Evolutionary conservation across 352 stramenopile species (phyloP).

Genomic region (Globisporangium splendens): DNA sequence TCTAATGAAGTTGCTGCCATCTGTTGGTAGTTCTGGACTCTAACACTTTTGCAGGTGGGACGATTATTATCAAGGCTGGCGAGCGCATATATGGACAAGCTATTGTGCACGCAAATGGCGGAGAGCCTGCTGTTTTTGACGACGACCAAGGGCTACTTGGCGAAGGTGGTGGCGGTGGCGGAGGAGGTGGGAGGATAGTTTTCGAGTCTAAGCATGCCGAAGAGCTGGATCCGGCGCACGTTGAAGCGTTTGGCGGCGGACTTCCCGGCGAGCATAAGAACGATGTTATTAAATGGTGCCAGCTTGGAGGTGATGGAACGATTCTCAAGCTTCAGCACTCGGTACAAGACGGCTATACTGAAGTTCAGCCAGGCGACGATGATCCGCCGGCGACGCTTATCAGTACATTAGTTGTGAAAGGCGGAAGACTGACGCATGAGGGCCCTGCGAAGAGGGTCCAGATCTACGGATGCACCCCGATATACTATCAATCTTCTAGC

Average conservation of each 20-base stretch:
- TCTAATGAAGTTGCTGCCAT: background rate
- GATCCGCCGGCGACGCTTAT: conserved; percentile 10
- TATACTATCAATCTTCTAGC: conserved; percentile 51
- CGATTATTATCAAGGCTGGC: conserved; percentile 34
- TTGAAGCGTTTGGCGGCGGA: conserved; percentile 54
- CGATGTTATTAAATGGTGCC: conserved; percentile 59
- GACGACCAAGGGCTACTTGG: conserved; percentile 17
- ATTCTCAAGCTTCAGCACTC: conserved; percentile 60
- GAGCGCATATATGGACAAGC: conserved; percentile 38
- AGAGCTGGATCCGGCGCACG: conserved; percentile 29
- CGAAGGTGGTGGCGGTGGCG: conserved; percentile 43
- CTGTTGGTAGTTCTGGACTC: background rate
- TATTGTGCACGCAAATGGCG: conserved; percentile 49
- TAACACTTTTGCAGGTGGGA: conserved; percentile 30
- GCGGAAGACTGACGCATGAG: conserved; percentile 41
- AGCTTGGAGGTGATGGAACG: conserved; percentile 72
- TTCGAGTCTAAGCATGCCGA: conserved; percentile 40
- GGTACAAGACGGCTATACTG: conserved; percentile 12
- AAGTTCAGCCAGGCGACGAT: conserved; percentile 3
- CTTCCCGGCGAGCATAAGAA: conserved; percentile 22
- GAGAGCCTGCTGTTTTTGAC: conserved; percentile 38
- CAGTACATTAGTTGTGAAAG: conserved; percentile 57
- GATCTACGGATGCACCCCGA: conserved; percentile 75
- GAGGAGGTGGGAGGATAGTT: conserved; percentile 54
- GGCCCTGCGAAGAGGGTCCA: conserved; percentile 55